Conservation (phyloP, 2,329 filamentous ascomycete genomes). For the Apiospora rasikravindrae region DNA sequence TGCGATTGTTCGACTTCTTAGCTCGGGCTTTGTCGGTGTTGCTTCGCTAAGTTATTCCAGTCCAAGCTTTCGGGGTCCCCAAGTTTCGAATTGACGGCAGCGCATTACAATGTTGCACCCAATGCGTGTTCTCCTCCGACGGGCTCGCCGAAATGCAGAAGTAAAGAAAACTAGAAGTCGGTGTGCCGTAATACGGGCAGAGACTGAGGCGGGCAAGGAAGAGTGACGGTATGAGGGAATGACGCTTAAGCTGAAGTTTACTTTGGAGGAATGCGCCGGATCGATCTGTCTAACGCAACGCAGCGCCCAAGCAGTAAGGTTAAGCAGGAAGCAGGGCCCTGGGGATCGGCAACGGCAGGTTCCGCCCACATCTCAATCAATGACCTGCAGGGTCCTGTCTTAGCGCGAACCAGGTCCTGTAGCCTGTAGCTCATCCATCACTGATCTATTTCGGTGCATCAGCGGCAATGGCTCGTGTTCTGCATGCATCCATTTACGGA, state of each 20-base stretch:
- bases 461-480: not conserved
- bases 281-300: constrained; percentile 8
- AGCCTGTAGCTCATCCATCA: not conserved
- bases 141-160: not conserved
- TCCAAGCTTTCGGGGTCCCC: constrained; percentile 7
- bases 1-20: not conserved
- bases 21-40: not conserved
- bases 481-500: not conserved
- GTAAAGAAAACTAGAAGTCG: not conserved
- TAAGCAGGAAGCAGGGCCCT: too few species aligned
- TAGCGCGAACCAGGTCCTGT: constrained; percentile 17
- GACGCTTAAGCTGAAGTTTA: constrained; percentile 11
- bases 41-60: not conserved
- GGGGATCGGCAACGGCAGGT: constrained; percentile 10
- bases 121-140: not conserved
- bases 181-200: not conserved
- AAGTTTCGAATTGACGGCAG: not conserved
- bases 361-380: constrained; percentile 5
- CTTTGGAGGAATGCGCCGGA: constrained; percentile 8
- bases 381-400: constrained; percentile 25
- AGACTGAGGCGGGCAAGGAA: not conserved
- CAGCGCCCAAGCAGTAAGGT: too few species aligned
- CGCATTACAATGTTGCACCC: not conserved
- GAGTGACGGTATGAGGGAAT: constrained; percentile 8
- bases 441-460: constrained; percentile 7